Conservation (phyloP, 1,139 yeast species). For the Geotrichum histeridarum region DNA sequence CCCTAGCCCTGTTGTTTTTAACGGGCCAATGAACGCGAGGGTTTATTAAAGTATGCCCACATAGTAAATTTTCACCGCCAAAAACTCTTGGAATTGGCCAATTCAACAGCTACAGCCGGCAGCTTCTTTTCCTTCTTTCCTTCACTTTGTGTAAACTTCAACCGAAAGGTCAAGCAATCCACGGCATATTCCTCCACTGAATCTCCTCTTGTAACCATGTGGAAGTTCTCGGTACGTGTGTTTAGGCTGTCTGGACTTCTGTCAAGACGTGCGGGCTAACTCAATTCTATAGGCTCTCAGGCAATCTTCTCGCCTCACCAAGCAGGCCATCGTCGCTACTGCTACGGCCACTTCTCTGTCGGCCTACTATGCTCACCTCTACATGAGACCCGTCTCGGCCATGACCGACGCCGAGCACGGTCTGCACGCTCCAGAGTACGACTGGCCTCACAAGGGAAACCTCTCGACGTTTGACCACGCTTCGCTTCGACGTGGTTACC, state of each 20-base stretch:
- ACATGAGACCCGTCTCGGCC: constrained; percentile 60
- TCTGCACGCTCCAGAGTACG: constrained; percentile 86
- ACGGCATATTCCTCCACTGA: no score
- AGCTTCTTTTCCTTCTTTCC: no score
- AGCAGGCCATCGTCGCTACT: constrained; percentile 35
- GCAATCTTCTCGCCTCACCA: constrained; percentile 31
- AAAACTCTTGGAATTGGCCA: no score
- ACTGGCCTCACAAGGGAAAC: constrained; percentile 90
- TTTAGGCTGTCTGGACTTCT: neutral
- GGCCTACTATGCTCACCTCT: constrained; percentile 34
- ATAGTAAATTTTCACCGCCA: no score
- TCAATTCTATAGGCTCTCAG: constrained; percentile 23
- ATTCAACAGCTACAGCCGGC: no score
- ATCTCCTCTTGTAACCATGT: constrained; percentile 5
- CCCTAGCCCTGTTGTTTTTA: no score
- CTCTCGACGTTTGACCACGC: constrained; percentile 92
- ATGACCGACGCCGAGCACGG: constrained; percentile 99
- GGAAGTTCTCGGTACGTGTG: constrained; percentile 18
- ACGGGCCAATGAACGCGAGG: no score
- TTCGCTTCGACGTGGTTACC: constrained; percentile 97
- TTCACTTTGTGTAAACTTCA: no score
- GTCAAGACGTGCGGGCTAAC: constrained; percentile 42
- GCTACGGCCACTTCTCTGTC: constrained; percentile 32
- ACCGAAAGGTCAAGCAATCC: no score
- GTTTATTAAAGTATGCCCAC: no score